Percentiles rank a stretch among this genome's conserved stretches.
These are phyloP conservation scores for Claviceps arundinis DNA, from an alignment of 2,329 filamentous ascomycete genomes.

Conservation along the genomic window DNA sequence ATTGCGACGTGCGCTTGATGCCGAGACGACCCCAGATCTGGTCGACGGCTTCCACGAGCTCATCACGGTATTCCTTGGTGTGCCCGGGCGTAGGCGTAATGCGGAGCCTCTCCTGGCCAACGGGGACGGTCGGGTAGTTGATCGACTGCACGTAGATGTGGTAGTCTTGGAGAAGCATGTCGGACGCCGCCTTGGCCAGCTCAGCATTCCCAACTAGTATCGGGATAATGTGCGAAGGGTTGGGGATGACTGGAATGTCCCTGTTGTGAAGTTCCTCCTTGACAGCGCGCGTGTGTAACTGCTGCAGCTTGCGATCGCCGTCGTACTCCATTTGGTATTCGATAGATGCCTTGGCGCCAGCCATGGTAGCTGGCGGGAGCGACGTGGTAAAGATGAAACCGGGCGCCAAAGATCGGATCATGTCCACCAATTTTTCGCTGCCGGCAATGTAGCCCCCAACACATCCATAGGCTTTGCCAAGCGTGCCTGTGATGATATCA, in stretches of 20 bases:
- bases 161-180: constrained; percentile 80
- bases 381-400: constrained; percentile 99
- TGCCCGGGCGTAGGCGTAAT: constrained; percentile 95
- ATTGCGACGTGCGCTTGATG: constrained; percentile 87
- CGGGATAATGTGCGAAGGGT: constrained; percentile 92
- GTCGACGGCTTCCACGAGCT: constrained; percentile 73
- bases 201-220: constrained; percentile 90
- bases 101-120: constrained; percentile 91
- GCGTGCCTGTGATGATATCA: constrained; percentile 93
- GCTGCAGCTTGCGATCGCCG: constrained; percentile 82
- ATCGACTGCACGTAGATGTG: constrained; percentile 96
- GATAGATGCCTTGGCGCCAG: constrained; percentile 79
- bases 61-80: constrained; percentile 67
- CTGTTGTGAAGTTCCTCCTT: constrained; percentile 67
- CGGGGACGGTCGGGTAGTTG: constrained; percentile 96
- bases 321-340: constrained; percentile 82
- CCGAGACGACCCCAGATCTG: constrained; percentile 77
- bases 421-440: constrained; percentile 74
- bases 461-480: constrained; percentile 95
- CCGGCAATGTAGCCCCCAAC: constrained; percentile 97
- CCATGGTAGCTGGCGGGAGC: constrained; percentile 91
- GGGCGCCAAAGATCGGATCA: constrained; percentile 84
- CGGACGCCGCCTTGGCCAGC: constrained; percentile 80
- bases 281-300: constrained; percentile 88
- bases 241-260: constrained; percentile 93